These are phyloP conservation scores for Skeletonema menzelii DNA, from an alignment of 108 stramenopile species.

Conservation along the genomic window DNA sequence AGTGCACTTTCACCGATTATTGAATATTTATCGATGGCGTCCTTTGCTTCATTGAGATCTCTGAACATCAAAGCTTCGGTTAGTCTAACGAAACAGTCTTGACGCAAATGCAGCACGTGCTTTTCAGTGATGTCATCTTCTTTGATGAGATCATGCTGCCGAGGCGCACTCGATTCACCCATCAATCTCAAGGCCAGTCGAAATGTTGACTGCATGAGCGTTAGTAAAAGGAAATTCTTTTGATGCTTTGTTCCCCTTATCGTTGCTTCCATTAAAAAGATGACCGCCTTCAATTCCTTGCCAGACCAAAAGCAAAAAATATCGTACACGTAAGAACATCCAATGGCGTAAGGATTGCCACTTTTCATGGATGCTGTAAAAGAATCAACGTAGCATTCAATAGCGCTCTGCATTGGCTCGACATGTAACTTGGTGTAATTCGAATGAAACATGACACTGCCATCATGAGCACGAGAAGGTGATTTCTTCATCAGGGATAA, in stretches of 20 bases:
- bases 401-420: slow-evolving; percentile 10
- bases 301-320: slow-evolving; percentile 4
- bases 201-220: neutral
- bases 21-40: neutral
- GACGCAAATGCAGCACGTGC: neutral
- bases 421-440: neutral
- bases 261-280: neutral
- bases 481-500: neutral
- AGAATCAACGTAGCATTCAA: neutral
- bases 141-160: neutral
- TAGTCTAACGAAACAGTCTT: neutral
- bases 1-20: no score
- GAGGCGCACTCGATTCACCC: neutral
- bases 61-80: neutral
- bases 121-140: neutral
- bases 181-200: neutral
- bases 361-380: neutral
- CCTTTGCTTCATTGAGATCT: neutral
- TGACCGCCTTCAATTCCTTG: neutral
- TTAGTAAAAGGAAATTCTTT: neutral
- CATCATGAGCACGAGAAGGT: neutral
- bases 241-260: neutral
- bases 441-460: neutral
- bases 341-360: neutral
- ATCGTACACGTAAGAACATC: neutral